Base-by-base conservation (phyloP, 2,329 filamentous ascomycete genomes). In the Penicillium fuscoglaucum region DNA sequence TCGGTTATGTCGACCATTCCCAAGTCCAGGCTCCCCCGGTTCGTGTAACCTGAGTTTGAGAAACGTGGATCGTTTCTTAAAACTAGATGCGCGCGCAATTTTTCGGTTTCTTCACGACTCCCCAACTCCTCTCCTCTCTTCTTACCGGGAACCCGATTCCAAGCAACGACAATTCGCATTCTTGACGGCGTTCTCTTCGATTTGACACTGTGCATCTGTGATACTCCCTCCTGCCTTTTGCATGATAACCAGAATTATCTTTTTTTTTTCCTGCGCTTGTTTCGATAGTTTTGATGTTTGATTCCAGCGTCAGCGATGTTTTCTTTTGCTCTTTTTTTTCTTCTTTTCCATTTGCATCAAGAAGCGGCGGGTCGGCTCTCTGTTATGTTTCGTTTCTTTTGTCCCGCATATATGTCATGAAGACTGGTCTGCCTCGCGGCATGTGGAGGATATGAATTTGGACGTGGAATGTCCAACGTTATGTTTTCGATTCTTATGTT, bases 381-480 rank as follows among this genome's bases (percentile, higher is more conserved):
- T 78, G 71, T 71, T 71, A 71, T 70, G 68, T 63, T 67, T 70
- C 68, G 55, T 68, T 61, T 72, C 69, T 68, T 66, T 62, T 70
- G 74, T 73, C 71, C 74, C 71, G 68, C 72, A 75, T 77, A 74
- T 75, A 76, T 75, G 73, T 78, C 74, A 75, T 74, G 71, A 79
- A 80, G 77, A 79, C 73, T 75, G 76, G 76, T 76, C 64, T 72
- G 78, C 78, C 78, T 80, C 78, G 67, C 78, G 78, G 78, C 78
- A 72, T 70, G 72, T 57, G 54, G 54, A 52, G 74, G 75, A 76
- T 75, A 76, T 72, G 73, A 67, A 75, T 71, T 72, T 70, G 73
- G 75, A 76, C 72, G 70, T 72, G 74, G 64, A 69, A 71, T 70
- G 70, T 70, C 69, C 68, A 67, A 67, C 66, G 55, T 68, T 67